Evolutionary conservation across 225 moss, liverwort and hornwort species (phyloP), one percentile per base, ranked within the genome.

Genomic region (Lunularia cruciata): DNA sequence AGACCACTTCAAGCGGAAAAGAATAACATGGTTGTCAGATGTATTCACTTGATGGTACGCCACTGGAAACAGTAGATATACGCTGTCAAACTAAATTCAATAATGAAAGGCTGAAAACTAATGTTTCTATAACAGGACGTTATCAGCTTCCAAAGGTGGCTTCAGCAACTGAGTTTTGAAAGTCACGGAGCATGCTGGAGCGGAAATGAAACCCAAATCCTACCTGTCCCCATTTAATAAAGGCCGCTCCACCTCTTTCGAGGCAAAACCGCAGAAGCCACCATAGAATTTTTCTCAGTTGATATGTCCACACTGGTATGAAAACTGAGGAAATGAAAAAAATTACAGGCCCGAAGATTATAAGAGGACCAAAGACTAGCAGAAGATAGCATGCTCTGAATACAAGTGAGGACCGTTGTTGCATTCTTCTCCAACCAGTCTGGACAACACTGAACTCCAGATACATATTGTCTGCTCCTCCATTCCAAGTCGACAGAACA

Each of bases 161-260:
- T n/a, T n/a, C n/a, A n/a, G n/a, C n/a, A n/a, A n/a, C n/a, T n/a
- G n/a, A n/a, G n/a, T n/a, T n/a, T n/a, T n/a, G n/a, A n/a, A n/a
- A n/a, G n/a, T n/a, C n/a, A n/a, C n/a, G n/a, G n/a, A n/a, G n/a
- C n/a, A n/a, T n/a, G n/a, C n/a, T n/a, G n/a, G n/a, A n/a, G n/a
- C n/a, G n/a, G n/a, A n/a, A n/a, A 34, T 13, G n/a, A 2, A 36
- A 7, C 37, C 18, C 11, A 16, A 27, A 25, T 27, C 56, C 52
- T 82, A 94, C 94, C 94, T 95, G 96, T 13, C 96, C 96, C 96
- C 96, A 96, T 60, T 96, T 96, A 22, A 96, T 96, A 52, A 96
- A 96, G 48, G 96, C 96, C 32, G 96, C 96, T 64, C 96, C 96
- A 57, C 92, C 96, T 78, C 69, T 81, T 76, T 90, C 96, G 56